A percentile compares a stretch with the other conserved stretches of the same genome.
phyloP scores from a whole-genome alignment of 1,139 yeast species.

The Candida neerlandica region DNA sequence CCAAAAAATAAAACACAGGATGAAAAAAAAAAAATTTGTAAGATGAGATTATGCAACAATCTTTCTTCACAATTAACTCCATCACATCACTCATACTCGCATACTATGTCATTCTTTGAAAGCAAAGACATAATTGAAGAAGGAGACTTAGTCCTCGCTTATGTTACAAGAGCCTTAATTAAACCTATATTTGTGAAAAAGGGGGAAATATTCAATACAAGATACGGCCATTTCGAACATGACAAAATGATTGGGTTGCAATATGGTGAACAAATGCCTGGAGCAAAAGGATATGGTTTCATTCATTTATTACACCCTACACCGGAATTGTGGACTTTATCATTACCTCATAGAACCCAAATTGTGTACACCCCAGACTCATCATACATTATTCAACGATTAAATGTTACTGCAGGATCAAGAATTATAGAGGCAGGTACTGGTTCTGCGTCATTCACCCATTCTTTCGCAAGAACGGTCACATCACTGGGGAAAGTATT shows the following conservation, averaged over 20 bases:
- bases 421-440: conserved; percentile 96
- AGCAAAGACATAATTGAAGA: conserved; percentile 67
- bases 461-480: conserved; percentile 84
- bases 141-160: conserved; percentile 85
- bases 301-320: conserved; percentile 88
- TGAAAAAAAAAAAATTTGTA: conserved; percentile 5
- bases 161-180: conserved; percentile 77
- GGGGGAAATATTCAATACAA: conserved; percentile 70
- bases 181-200: conserved; percentile 69
- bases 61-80: not conserved
- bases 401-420: conserved; percentile 73
- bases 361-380: conserved; percentile 97
- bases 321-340: conserved; percentile 93
- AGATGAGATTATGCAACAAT: conserved; percentile 5
- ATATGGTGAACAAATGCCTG: conserved; percentile 86
- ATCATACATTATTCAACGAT: conserved; percentile 81
- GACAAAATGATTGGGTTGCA: conserved; percentile 75
- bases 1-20: not conserved
- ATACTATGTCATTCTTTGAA: conserved; percentile 44
- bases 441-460: conserved; percentile 95
- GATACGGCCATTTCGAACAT: conserved; percentile 89
- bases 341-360: conserved; percentile 96
- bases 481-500: conserved; percentile 64
- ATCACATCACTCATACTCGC: not conserved
- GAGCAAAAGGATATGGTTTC: conserved; percentile 80